A percentile compares a stretch with the other conserved stretches of the same genome.
These are phyloP conservation scores for Solanum paucissectum DNA, from an alignment of 257 asterid genomes.

Conservation along the genomic window DNA sequence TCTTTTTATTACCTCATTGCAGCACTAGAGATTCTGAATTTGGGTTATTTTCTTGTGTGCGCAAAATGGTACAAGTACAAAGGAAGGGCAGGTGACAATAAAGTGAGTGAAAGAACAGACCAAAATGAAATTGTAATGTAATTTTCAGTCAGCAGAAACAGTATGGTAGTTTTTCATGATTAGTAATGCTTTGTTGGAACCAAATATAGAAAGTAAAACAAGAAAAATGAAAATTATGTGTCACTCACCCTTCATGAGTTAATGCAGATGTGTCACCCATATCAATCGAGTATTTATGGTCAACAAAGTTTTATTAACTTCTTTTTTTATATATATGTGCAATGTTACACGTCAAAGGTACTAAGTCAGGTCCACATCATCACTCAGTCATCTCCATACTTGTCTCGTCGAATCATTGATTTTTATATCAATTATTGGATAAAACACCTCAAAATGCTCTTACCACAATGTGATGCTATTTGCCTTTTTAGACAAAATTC, in stretches of 20 bases:
- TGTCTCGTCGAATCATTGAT: not conserved
- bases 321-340: not conserved
- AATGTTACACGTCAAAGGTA: not conserved
- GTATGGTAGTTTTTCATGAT: not conserved
- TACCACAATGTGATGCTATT: not conserved
- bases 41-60: conserved; percentile 13
- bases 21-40: conserved; percentile 13
- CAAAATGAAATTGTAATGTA: not conserved
- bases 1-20: conserved; percentile 17
- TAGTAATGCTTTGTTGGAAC: not conserved
- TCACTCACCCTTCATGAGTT: not conserved
- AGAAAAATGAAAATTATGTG: not conserved
- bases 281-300: not conserved
- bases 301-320: not conserved
- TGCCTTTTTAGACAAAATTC: too few species aligned
- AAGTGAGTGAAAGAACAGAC: not conserved
- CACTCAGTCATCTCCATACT: not conserved
- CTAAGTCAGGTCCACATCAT: not conserved
- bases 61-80: conserved; percentile 25
- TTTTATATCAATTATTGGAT: too few species aligned
- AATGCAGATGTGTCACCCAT: not conserved
- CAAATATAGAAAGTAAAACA: not conserved
- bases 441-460: not conserved
- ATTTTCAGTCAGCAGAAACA: not conserved
- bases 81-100: not conserved